Conservation (phyloP, 2,329 filamentous ascomycete species). For the Scytalidium sp. region DNA sequence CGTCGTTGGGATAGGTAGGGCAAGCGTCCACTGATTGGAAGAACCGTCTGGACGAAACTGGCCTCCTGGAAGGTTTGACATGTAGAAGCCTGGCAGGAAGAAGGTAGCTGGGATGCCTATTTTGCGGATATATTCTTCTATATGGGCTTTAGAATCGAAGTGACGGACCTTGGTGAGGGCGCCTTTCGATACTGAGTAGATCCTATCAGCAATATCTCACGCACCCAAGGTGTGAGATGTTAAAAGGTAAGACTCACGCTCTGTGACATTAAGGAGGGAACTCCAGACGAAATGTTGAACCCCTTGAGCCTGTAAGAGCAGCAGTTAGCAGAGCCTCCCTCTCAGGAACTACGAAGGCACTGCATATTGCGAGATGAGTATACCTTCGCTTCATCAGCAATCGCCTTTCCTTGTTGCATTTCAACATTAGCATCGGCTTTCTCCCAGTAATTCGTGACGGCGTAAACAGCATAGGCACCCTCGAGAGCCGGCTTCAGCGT, state of each 20-base stretch:
- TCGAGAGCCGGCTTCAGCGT: slow-evolving; percentile 32
- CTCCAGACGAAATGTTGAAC: slow-evolving; percentile 46
- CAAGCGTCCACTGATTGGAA: slow-evolving; percentile 26
- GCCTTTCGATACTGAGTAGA: slow-evolving; percentile 34
- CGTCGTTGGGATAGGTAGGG: slow-evolving; percentile 23
- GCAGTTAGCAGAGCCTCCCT: slow-evolving; percentile 5
- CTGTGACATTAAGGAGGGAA: slow-evolving; percentile 36
- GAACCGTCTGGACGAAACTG: slow-evolving; percentile 21
- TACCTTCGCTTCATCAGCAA: slow-evolving; percentile 44
- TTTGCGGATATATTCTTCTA: slow-evolving; percentile 33
- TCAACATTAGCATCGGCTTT: slow-evolving; percentile 37
- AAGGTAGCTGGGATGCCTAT: slow-evolving; percentile 44
- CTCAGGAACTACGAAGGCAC: no score
- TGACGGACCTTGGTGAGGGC: slow-evolving; percentile 36
- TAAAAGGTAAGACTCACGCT: slow-evolving; percentile 31
- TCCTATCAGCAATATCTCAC: slow-evolving; percentile 1
- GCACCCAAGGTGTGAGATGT: not conserved
- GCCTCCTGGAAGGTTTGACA: slow-evolving; percentile 42
- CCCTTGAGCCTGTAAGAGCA: slow-evolving; percentile 30
- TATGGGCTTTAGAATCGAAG: slow-evolving; percentile 33
- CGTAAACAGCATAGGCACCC: slow-evolving; percentile 28
- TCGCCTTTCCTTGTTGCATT: slow-evolving; percentile 43
- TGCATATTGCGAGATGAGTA: no score
- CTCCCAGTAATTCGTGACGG: slow-evolving; percentile 30
- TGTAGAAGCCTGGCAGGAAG: slow-evolving; percentile 47